Percentiles rank a stretch among this genome's conserved stretches.
phyloP scores from a whole-genome alignment of 176 grass and related monocot genomes.

The Neostapfia colusana region DNA sequence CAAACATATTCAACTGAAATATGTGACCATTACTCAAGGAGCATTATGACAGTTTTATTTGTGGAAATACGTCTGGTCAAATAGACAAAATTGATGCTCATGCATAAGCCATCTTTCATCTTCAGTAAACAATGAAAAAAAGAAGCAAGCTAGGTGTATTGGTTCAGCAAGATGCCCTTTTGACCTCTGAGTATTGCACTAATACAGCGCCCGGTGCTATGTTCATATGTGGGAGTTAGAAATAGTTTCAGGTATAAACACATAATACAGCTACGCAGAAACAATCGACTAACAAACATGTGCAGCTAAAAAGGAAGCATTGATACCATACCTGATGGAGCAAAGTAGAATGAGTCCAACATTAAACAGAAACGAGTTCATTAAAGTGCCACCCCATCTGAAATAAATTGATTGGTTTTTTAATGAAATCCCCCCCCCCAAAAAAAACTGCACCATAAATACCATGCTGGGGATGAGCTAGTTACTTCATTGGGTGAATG shows the following conservation, averaged over 20 bases:
- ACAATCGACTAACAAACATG: background rate
- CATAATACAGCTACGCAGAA: background rate
- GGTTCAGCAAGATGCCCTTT: background rate
- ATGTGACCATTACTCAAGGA: background rate
- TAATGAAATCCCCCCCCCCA: constrained; percentile 27
- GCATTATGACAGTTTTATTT: background rate
- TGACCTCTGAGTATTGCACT: constrained; percentile 2
- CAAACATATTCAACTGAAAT: background rate
- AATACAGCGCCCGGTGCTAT: background rate
- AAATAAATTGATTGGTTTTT: constrained; percentile 36
- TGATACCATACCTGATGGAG: constrained; percentile 73
- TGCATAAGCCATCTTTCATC: constrained; percentile 23
- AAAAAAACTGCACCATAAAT: background rate
- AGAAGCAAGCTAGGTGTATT: background rate
- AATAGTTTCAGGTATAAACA: background rate
- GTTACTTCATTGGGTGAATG: constrained; percentile 99
- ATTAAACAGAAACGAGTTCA: constrained; percentile 99
- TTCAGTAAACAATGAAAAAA: background rate
- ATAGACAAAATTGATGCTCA: background rate
- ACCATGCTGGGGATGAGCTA: background rate
- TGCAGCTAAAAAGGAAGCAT: constrained; percentile 19
- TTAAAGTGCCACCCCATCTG: constrained; percentile 96
- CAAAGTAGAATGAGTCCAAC: constrained; percentile 96
- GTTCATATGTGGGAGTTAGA: background rate
- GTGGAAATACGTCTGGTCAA: no score